A percentile compares a stretch with the other conserved stretches of the same genome.
phyloP scores from a whole-genome alignment of 2,329 filamentous ascomycete species.

The Periglandula ipomoeae region DNA sequence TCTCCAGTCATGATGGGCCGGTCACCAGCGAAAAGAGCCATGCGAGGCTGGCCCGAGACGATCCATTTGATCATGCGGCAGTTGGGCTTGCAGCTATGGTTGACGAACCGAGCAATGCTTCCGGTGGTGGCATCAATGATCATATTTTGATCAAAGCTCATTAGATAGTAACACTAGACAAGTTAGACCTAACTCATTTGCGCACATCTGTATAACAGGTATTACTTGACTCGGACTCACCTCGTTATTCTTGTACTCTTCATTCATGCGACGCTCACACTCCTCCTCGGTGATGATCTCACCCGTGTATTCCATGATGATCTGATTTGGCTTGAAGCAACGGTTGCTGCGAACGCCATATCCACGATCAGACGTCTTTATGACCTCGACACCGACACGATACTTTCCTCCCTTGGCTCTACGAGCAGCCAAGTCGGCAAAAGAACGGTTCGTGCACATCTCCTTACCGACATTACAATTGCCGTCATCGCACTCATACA shows the following conservation, averaged over 20 bases:
- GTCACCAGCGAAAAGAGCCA: constrained; percentile 93
- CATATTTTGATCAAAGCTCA: constrained; percentile 98
- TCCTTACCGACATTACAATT: constrained; percentile 77
- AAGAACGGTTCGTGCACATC: constrained; percentile 76
- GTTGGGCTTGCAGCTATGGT: constrained; percentile 94
- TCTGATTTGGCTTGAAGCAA: constrained; percentile 78
- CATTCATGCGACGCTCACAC: constrained; percentile 87
- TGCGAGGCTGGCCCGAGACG: constrained; percentile 83
- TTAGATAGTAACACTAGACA: constrained; percentile 84
- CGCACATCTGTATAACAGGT: neutral
- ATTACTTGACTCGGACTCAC: constrained; percentile 37
- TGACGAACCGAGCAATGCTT: constrained; percentile 94
- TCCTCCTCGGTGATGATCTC: constrained; percentile 96
- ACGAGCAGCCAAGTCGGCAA: constrained; percentile 68
- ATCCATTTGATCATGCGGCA: constrained; percentile 98
- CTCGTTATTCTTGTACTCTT: constrained; percentile 87
- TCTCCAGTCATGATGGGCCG: constrained; percentile 87
- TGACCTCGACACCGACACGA: constrained; percentile 87
- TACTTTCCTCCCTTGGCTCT: constrained; percentile 74
- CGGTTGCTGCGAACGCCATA: constrained; percentile 89
- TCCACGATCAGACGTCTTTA: constrained; percentile 81
- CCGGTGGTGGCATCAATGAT: constrained; percentile 96
- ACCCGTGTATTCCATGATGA: constrained; percentile 97
- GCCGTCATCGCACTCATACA: constrained; percentile 86
- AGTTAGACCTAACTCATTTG: constrained; percentile 8